These are phyloP conservation scores for Neurospora sp. DNA, from an alignment of 495 filamentous ascomycete genomes.

Conservation along the genomic window DNA sequence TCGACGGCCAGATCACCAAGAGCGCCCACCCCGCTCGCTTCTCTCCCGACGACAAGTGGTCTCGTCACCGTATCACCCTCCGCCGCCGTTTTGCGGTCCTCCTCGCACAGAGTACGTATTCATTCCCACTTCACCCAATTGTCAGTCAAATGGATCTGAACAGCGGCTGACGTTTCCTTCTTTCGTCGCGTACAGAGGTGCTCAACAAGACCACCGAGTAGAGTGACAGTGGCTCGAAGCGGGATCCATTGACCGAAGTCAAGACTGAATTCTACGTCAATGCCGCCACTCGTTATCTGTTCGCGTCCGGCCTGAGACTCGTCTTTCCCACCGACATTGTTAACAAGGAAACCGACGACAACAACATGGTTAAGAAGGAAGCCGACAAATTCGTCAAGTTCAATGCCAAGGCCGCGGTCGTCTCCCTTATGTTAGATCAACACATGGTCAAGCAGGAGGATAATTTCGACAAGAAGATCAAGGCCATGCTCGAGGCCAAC, in stretches of 20 bases:
- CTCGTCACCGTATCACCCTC: conserved; percentile 82
- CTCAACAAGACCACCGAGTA: background rate
- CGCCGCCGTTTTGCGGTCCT: conserved; percentile 87
- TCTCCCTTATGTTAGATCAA: background rate
- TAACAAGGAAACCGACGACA: background rate
- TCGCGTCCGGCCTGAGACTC: background rate
- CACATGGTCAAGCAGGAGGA: background rate
- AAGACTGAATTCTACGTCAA: background rate
- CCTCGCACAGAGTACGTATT: conserved; percentile 63
- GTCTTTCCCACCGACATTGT: background rate
- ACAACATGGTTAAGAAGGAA: background rate
- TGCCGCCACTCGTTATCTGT: background rate
- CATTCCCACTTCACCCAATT: background rate
- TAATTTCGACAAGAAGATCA: background rate
- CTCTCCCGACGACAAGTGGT: conserved; percentile 97
- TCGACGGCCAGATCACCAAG: conserved; percentile 74
- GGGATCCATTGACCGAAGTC: background rate
- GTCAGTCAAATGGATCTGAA: background rate
- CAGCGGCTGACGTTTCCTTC: background rate
- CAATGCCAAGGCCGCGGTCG: background rate
- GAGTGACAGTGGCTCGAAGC: background rate
- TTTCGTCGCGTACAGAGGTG: background rate
- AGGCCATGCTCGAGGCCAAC: background rate
- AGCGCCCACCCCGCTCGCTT: conserved; percentile 94
- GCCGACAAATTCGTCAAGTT: background rate